These are phyloP conservation scores for Nakazawaea molendinolei DNA, from an alignment of 805 yeast genomes.

Conservation along the genomic window DNA sequence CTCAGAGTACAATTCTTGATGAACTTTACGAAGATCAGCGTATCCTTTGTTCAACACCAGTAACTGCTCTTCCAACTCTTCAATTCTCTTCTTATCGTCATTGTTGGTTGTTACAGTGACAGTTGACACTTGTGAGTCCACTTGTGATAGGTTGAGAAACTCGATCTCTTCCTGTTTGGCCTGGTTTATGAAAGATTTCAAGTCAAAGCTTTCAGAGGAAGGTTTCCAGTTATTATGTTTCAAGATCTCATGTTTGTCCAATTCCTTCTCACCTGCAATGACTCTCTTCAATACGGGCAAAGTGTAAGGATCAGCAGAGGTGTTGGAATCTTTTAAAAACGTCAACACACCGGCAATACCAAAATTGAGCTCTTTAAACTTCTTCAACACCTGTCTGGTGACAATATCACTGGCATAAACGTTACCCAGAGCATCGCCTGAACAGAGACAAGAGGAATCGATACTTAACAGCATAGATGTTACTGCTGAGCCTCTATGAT, in stretches of 20 bases:
- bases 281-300: constrained; percentile 66
- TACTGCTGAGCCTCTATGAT: constrained; percentile 38
- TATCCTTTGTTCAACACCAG: constrained; percentile 51
- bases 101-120: constrained; percentile 5
- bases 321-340: neutral
- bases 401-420: constrained; percentile 62
- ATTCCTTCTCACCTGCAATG: constrained; percentile 32
- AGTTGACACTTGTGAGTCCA: constrained; percentile 32
- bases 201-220: constrained; percentile 24
- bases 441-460: constrained; percentile 67
- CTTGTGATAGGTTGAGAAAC: constrained; percentile 37
- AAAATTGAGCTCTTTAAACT: constrained; percentile 33
- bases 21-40: constrained; percentile 48
- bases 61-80: constrained; percentile 38
- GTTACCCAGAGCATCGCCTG: constrained; percentile 72
- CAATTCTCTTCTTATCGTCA: constrained; percentile 23
- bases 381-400: constrained; percentile 60
- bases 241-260: constrained; percentile 37
- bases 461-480: constrained; percentile 54
- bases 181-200: constrained; percentile 41
- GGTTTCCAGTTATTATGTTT: constrained; percentile 24
- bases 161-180: constrained; percentile 45
- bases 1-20: constrained; percentile 50
- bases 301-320: constrained; percentile 15
- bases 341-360: constrained; percentile 20